Conservation (phyloP, 2,329 filamentous ascomycete genomes). For the Botryotinia convoluta region DNA sequence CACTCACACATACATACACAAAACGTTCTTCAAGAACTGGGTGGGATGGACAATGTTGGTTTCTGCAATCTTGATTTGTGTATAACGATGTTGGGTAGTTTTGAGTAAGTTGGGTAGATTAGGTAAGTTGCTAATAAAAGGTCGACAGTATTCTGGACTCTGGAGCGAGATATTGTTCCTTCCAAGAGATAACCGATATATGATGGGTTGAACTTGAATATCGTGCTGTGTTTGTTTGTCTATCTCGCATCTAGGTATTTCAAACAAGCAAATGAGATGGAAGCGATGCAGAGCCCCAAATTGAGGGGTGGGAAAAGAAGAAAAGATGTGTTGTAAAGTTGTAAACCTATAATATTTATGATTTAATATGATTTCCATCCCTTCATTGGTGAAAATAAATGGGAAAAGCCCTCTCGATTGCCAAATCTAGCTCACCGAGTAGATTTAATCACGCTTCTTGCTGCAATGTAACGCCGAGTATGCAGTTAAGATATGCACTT, state of each 20-base stretch:
- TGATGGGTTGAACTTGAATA: not conserved
- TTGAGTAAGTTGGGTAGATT: not conserved
- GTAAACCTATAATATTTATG: not conserved
- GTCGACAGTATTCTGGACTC: not conserved
- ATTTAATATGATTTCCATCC: not conserved
- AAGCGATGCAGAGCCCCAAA: conserved; percentile 11
- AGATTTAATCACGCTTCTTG: conserved; percentile 17
- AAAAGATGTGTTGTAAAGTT: conserved; percentile 14
- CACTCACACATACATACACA: not conserved
- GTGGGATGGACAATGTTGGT: not conserved
- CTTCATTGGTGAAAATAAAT: conserved; percentile 14
- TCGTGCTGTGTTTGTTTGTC: not conserved
- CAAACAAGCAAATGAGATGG: not conserved
- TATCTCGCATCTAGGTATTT: not conserved
- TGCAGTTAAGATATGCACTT: conserved; percentile 11
- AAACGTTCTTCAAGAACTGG: not conserved
- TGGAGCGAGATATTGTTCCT: not conserved
- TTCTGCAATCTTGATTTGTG: not conserved
- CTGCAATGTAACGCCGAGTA: conserved; percentile 19
- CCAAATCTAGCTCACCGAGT: conserved; percentile 17
- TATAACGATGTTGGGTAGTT: not conserved
- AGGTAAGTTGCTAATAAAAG: not conserved
- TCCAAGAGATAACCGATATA: not conserved
- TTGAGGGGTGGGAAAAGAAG: not conserved
- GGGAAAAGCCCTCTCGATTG: not conserved